A percentile compares a stretch with the other conserved stretches of the same genome.
phyloP scores from a whole-genome alignment of 2,329 filamentous ascomycete genomes.

The Arachnomyces sp. region DNA sequence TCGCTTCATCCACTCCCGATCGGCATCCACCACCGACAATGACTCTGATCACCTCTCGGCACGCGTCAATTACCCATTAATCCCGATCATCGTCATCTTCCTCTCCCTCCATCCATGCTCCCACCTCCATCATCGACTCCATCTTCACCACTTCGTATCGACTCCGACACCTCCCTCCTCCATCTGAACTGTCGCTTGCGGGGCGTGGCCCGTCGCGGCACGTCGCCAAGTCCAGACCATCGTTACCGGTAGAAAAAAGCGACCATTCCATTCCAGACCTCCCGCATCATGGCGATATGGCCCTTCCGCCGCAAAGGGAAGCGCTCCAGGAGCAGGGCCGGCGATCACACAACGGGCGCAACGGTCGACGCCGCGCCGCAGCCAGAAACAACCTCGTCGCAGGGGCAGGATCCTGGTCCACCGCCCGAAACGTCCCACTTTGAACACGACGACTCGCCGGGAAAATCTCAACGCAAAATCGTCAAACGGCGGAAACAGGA shows the following conservation, averaged over 20 bases:
- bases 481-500: slow-evolving; percentile 24
- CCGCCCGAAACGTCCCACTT: slow-evolving; percentile 3
- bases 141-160: no score
- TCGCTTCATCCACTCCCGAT: no score
- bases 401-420: neutral
- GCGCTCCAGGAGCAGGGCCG: slow-evolving; percentile 53
- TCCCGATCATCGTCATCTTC: slow-evolving; percentile 2
- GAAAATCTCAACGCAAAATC: slow-evolving; percentile 21
- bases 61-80: no score
- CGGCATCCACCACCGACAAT: no score
- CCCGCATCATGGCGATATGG: slow-evolving; percentile 64
- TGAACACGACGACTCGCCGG: slow-evolving; percentile 11
- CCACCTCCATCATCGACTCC: neutral
- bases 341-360: slow-evolving; percentile 41
- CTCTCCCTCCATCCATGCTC: slow-evolving; percentile 8
- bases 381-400: slow-evolving; percentile 10
- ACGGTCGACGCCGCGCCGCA: slow-evolving; percentile 27
- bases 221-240: no score
- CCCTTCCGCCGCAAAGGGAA: slow-evolving; percentile 69
- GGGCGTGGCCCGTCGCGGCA: no score
- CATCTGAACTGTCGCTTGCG: no score
- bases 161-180: no score
- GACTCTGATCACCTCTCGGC: no score
- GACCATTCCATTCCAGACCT: no score
- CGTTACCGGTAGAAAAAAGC: no score